Conservation (phyloP, 179 eudicot species). For the Corrigiola litoralis region DNA sequence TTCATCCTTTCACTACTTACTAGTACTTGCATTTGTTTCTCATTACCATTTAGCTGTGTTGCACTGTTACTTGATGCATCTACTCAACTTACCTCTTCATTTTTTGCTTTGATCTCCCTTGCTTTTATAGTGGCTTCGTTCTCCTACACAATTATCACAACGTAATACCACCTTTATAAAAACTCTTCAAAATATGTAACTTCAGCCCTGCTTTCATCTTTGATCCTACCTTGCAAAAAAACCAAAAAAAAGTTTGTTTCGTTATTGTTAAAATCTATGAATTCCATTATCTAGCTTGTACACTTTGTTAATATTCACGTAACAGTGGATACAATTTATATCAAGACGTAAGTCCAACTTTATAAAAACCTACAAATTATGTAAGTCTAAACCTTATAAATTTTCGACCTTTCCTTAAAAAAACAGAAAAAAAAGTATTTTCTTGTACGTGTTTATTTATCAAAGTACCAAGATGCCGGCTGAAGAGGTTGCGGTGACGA, state of each 20-base stretch:
- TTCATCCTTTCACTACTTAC: neutral
- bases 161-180: slow-evolving; percentile 18
- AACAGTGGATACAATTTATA: slow-evolving; percentile 18
- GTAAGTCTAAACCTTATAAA: slow-evolving; percentile 10
- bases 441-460: neutral
- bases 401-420: neutral
- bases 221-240: neutral
- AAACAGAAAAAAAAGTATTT: neutral
- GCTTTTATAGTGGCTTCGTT: neutral
- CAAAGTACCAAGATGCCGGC: neutral
- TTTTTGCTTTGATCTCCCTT: neutral
- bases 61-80: neutral
- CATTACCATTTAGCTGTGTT: no score
- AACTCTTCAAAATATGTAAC: slow-evolving; percentile 21
- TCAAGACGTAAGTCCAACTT: slow-evolving; percentile 17
- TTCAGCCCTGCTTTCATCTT: neutral
- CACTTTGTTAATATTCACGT: neutral
- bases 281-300: slow-evolving; percentile 9
- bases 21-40: neutral
- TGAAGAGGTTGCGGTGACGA: slow-evolving; percentile 17
- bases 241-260: neutral
- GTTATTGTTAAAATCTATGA: neutral
- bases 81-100: neutral
- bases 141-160: neutral
- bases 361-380: slow-evolving; percentile 30